phyloP scores from a whole-genome alignment of 495 filamentous ascomycete genomes.

The Oidiodendron maius region DNA sequence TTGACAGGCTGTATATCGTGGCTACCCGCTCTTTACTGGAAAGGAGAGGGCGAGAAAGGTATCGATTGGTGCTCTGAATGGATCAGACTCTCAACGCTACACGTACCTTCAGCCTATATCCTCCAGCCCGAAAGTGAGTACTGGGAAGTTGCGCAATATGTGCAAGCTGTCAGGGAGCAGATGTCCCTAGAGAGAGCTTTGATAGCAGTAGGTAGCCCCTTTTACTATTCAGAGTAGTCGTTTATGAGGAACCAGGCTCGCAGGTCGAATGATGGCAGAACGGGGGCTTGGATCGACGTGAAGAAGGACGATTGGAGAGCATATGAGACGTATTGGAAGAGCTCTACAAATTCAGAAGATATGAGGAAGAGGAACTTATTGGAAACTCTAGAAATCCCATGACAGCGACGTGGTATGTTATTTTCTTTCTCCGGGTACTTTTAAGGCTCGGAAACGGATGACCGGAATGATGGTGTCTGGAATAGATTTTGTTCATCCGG shows the following conservation, averaged over 20 bases:
- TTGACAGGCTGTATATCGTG: slow-evolving; percentile 73
- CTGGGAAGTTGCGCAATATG: slow-evolving; percentile 3
- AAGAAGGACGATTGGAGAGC: slow-evolving; percentile 9
- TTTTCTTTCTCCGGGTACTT: too few relatives aligned
- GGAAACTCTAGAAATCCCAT: slow-evolving; percentile 4
- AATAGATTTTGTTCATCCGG: too few relatives aligned
- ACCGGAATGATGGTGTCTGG: too few relatives aligned
- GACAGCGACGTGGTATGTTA: too few relatives aligned
- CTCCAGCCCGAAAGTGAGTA: slow-evolving; percentile 4
- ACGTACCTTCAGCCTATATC: slow-evolving; percentile 1
- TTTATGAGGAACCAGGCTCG: slow-evolving; percentile 2
- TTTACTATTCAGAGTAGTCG: neutral
- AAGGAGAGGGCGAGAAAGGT: slow-evolving; percentile 7
- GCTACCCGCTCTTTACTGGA: slow-evolving; percentile 54
- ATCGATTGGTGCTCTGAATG: slow-evolving; percentile 19
- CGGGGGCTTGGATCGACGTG: slow-evolving; percentile 12
- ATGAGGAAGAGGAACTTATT: slow-evolving; percentile 12
- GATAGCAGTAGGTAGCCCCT: neutral
- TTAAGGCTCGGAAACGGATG: too few relatives aligned
- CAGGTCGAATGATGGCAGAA: neutral
- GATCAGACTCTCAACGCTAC: slow-evolving; percentile 9
- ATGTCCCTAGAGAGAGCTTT: neutral
- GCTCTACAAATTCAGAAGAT: neutral
- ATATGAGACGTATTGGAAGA: slow-evolving; percentile 14
- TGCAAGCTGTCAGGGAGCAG: neutral